These are phyloP conservation scores for Musa schizocarpa DNA, from an alignment of 176 grass and related monocot genomes.

Conservation along the genomic window DNA sequence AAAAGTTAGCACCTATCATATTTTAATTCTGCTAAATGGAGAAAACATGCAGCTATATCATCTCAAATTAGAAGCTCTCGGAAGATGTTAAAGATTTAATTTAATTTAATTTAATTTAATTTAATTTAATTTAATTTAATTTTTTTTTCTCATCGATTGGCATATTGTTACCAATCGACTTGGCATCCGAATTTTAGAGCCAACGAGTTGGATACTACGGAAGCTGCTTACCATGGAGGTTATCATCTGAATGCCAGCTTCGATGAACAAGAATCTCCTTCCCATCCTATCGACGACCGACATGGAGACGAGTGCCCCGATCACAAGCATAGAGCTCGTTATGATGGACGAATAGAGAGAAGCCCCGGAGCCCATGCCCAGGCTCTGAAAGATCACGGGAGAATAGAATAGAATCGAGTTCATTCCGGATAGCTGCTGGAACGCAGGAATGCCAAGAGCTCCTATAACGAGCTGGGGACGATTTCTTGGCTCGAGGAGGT, in stretches of 20 bases:
- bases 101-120: no score
- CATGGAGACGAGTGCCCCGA: conserved; percentile 13
- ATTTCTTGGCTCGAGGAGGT: conserved; percentile 5
- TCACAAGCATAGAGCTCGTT: conserved; percentile 11
- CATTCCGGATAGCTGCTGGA: conserved; percentile 20
- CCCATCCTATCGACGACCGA: conserved; percentile 3
- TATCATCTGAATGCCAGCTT: conserved; percentile 12
- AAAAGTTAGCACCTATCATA: no score
- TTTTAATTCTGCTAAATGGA: not conserved
- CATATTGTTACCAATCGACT: no score
- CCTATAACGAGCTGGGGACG: conserved; percentile 12
- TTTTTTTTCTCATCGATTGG: no score
- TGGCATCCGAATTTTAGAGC: no score
- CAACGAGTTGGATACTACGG: not conserved
- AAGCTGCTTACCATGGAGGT: conserved; percentile 11
- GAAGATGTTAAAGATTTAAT: no score
- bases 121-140: no score
- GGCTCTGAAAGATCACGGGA: conserved; percentile 15
- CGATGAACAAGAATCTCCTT: conserved; percentile 15
- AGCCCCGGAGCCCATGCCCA: conserved; percentile 8
- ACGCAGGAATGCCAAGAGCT: conserved; percentile 15
- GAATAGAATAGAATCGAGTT: conserved; percentile 17
- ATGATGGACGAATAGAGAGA: conserved; percentile 17
- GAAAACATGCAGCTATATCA: not conserved
- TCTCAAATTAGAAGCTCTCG: not conserved